A percentile compares a stretch with the other conserved stretches of the same genome.
phyloP scores from a whole-genome alignment of 768 basidiomycete species.

The Atractiella rhizophila region DNA sequence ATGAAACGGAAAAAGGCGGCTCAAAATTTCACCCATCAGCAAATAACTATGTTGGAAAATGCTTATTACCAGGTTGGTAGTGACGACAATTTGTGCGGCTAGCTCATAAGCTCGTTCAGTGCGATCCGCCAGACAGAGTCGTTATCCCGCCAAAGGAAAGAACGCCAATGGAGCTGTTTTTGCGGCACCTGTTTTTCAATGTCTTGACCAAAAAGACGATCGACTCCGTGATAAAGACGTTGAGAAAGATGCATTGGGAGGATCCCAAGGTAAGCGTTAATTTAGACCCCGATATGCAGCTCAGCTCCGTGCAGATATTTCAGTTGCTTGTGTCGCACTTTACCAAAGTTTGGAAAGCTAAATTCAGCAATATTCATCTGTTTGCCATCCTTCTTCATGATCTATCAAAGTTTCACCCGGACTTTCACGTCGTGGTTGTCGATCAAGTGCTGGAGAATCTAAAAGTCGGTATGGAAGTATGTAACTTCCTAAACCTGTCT shows the following conservation, averaged over 20 bases:
- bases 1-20: conserved; percentile 84
- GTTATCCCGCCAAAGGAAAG: conserved; percentile 66
- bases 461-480: conserved; percentile 51
- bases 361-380: conserved; percentile 63
- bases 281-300: background rate
- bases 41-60: conserved; percentile 73
- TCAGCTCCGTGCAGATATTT: conserved; percentile 25
- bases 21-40: conserved; percentile 76
- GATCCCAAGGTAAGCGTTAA: conserved; percentile 26
- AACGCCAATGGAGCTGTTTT: conserved; percentile 67
- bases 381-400: conserved; percentile 89
- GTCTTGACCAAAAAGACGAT: conserved; percentile 77
- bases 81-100: background rate
- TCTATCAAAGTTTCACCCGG: conserved; percentile 70
- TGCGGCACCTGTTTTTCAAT: conserved; percentile 82
- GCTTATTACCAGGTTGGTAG: conserved; percentile 72
- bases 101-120: conserved; percentile 28
- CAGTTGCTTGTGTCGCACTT: conserved; percentile 60
- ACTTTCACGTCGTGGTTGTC: conserved; percentile 62
- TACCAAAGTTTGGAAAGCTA: conserved; percentile 96
- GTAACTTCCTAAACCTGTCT: background rate
- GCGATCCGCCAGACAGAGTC: conserved; percentile 83
- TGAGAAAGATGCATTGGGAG: conserved; percentile 94
- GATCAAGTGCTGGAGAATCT: conserved; percentile 90
- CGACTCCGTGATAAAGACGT: conserved; percentile 77